These are phyloP conservation scores for Teratosphaeria epicoccoides DNA, from an alignment of 2,329 filamentous ascomycete genomes.

Conservation along the genomic window DNA sequence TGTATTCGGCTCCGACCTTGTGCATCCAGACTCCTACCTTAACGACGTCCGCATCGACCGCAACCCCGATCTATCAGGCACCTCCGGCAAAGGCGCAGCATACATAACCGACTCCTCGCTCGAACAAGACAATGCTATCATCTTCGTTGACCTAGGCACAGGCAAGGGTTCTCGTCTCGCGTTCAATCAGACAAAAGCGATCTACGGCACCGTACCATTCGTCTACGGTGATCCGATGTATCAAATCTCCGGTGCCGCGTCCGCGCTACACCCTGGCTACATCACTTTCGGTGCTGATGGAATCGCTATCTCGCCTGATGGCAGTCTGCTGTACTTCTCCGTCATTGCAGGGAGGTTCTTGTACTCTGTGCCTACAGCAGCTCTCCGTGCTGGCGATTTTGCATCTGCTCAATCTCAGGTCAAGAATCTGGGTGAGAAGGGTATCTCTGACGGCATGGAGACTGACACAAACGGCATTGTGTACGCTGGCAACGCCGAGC, in stretches of 20 bases:
- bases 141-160: conserved; percentile 41
- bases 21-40: conserved; percentile 40
- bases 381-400: conserved; percentile 21
- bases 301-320: conserved; percentile 41
- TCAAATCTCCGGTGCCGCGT: conserved; percentile 32
- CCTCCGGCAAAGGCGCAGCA: conserved; percentile 36
- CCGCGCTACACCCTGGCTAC: conserved; percentile 28
- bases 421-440: conserved; percentile 34
- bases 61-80: conserved; percentile 27
- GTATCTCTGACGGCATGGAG: conserved; percentile 43
- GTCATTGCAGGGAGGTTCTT: conserved; percentile 35
- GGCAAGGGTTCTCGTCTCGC: conserved; percentile 42
- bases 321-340: conserved; percentile 38
- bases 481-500: conserved; percentile 42
- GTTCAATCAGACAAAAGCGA: conserved; percentile 32
- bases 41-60: conserved; percentile 47
- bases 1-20: conserved; percentile 38
- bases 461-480: conserved; percentile 41
- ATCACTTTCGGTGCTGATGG: conserved; percentile 40
- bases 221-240: conserved; percentile 40
- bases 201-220: conserved; percentile 36
- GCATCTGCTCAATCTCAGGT: neutral
- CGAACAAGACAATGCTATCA: conserved; percentile 41
- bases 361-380: conserved; percentile 36
- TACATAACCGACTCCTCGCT: conserved; percentile 44